Evolutionary conservation across 2,329 filamentous ascomycete genomes (phyloP), one percentile per base, ranked within the genome.

Genomic region (Aspergillus hiratsukae): DNA sequence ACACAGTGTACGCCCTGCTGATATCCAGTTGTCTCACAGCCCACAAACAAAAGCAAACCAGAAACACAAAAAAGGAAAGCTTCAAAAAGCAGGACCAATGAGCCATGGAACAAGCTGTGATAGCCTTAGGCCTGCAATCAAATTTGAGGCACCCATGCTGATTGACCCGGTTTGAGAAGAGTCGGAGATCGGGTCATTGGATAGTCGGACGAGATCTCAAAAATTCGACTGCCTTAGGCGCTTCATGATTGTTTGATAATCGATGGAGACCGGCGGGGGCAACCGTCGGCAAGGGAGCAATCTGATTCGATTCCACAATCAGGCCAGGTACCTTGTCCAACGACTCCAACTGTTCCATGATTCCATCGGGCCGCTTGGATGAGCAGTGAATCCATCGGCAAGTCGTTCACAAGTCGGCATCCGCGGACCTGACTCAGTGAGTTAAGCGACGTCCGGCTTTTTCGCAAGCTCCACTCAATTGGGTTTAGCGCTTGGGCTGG

Each of bases 401-500:
- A 46, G 23, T 25, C n/a, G 5, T 23, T 10, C n/a, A 17, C 21
- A 11, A 3, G 43, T 23, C 21, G 43, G 31, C 31, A 35, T 35
- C 31, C 31, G 31, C 2, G 10, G 21, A 46, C 11, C 23, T 23
- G 23, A 23, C 23, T 23, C 23, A 23, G 23, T 35, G 28, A 35
- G 31, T 17, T 37, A 41, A 49, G 46, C 41, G 19, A 29, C 29
- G 21, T 49, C 50, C 41, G 23, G 51, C 28, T 43, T 29, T 29
- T 64, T 69, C 68, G 67, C 67, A 69, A 69, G 61, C 35, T 51
- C 50, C 58, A 57, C 67, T 58, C 21, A 25, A 59, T 59, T 41
- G n/a, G 66, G 66, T 64, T 68, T 69, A 70, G 67, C 51, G 56
- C 25, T 14, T 46, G 51, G 48, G n/a, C 19, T 25, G 11, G 31